phyloP scores from a whole-genome alignment of 768 basidiomycete genomes.

The Suillus cothurnatus region DNA sequence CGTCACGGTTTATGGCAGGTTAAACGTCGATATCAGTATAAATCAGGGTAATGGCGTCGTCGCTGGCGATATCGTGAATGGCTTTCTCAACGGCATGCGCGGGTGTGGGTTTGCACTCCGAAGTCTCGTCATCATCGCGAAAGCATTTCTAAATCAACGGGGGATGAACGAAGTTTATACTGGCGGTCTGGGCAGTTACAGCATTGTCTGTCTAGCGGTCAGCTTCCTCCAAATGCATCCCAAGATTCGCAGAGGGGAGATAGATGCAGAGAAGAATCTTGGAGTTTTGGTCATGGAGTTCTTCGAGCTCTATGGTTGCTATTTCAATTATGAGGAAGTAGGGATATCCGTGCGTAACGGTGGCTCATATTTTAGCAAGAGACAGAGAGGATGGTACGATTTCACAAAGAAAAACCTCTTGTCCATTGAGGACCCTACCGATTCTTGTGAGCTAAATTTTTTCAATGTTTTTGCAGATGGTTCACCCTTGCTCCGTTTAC shows the following conservation, averaged over 20 bases:
- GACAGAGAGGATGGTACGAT: slow-evolving; percentile 79
- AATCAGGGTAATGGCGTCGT: slow-evolving; percentile 87
- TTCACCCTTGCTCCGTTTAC: slow-evolving; percentile 10
- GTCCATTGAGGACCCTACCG: slow-evolving; percentile 93
- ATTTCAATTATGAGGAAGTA: slow-evolving; percentile 89
- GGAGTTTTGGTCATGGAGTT: slow-evolving; percentile 97
- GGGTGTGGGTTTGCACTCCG: slow-evolving; percentile 67
- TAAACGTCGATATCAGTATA: slow-evolving; percentile 92
- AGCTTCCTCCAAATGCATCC: slow-evolving; percentile 98
- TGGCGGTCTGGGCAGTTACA: slow-evolving; percentile 93
- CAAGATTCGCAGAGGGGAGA: slow-evolving; percentile 85
- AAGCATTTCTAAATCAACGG: slow-evolving; percentile 86
- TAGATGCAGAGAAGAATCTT: slow-evolving; percentile 84
- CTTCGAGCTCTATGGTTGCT: slow-evolving; percentile 91
- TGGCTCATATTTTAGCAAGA: slow-evolving; percentile 88
- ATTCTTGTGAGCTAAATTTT: slow-evolving; percentile 63
- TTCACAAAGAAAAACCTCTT: slow-evolving; percentile 57
- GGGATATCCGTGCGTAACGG: slow-evolving; percentile 89
- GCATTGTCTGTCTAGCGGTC: slow-evolving; percentile 90
- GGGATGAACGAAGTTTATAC: slow-evolving; percentile 98
- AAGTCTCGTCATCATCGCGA: slow-evolving; percentile 84
- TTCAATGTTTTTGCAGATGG: neutral
- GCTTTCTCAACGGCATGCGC: slow-evolving; percentile 69
- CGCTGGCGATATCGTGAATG: slow-evolving; percentile 78
- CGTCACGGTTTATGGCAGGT: slow-evolving; percentile 73